Evolutionary conservation across 129 eudicot species (phyloP).

Genomic region (Rutidosis leptorrhynchoides): DNA sequence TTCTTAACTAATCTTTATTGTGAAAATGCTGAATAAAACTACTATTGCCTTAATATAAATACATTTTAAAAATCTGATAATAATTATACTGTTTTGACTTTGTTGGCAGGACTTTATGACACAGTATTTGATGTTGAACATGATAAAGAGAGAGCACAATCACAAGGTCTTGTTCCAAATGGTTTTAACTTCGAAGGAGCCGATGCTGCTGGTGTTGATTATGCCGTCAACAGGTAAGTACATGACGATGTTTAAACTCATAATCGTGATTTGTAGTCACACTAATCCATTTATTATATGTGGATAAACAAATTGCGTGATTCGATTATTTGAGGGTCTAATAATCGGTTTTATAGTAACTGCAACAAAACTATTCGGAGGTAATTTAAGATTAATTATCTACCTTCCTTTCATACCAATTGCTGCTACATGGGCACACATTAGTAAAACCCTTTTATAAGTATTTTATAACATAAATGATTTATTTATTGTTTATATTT

Average conservation of each 20-base stretch:
- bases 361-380: neutral
- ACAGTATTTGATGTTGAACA: conserved; percentile 97
- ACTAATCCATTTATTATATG: neutral
- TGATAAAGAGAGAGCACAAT: conserved; percentile 88
- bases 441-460: too few species aligned
- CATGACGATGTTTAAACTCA: neutral
- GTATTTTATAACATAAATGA: too few species aligned
- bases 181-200: conserved; percentile 96
- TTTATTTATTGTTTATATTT: too few species aligned
- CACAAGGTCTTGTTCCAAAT: conserved; percentile 81
- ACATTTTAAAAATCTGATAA: neutral
- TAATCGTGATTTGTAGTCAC: neutral
- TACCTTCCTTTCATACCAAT: too few species aligned
- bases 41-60: neutral
- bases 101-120: conserved; percentile 74
- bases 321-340: neutral
- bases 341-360: neutral
- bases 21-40: neutral
- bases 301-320: neutral
- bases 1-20: neutral
- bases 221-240: conserved; percentile 81
- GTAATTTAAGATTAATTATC: too few species aligned
- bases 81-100: neutral
- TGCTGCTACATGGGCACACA: too few species aligned
- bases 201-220: conserved; percentile 95